Base-by-base conservation (phyloP, 106 monocot species). In the Posidonia australis region DNA sequence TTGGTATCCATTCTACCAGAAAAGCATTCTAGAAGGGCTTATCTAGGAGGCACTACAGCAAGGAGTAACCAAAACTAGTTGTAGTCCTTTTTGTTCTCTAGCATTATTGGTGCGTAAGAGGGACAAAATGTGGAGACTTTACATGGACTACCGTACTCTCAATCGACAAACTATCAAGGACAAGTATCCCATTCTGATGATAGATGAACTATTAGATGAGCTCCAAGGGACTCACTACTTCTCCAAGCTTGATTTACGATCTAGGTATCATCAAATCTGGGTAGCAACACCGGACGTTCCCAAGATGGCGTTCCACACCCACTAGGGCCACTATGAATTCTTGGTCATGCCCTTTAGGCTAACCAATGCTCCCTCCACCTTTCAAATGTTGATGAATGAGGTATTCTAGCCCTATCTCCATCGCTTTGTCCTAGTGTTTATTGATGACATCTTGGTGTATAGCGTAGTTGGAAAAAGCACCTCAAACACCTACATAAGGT, bases 321-420 rank as follows among this genome's bases (percentile, higher is more conserved):
- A 49, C 25, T 13, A 48, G 1, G 47, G 64, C 0, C 45, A 64
- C 16, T 64, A 47, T 64, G 64, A 64, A 26, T 64, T 46, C 0
- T 0, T 64, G 6, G 28, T 64, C 2, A 64, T 64, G 48, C 3
- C 28, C 0, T 47, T 64, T n/a, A 0, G 45, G 2, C 13, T 64
- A 24, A 47, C 64, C 10, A 64, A 64, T 17, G 2, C 28, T 16
- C 48, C 48, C 27, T 64, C 45, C 17, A 64, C 64, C 1, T 64
- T 64, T 18, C 48, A 48, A 9, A 26, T 4, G 12, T n/a, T 64
- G 14, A 64, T 64, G 64, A 64, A 64, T 48, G 27, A 64, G 0
- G 21, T 64, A 0, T 64, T 64, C 0, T 24, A 36, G 47, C 12
- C 5, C 0, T 13, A 47, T 14, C 18, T 64, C 0, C 2, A 10